Evolutionary conservation across 345 rosid genomes (phyloP).

Genomic region (Dovyalis caffra): DNA sequence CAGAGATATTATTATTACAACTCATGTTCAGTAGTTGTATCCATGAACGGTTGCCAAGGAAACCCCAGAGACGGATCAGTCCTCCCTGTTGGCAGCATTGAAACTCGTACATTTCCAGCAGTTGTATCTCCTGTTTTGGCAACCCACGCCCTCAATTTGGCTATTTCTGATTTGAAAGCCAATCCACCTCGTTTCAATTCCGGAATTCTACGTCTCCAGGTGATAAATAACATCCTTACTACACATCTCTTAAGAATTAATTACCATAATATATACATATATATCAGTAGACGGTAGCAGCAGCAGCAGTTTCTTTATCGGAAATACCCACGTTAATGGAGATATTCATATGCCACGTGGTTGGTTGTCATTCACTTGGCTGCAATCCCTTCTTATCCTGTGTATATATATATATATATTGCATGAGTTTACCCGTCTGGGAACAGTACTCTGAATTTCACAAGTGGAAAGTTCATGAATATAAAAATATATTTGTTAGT

Average conservation of each 20-base stretch:
- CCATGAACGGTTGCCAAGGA: slow-evolving; percentile 79
- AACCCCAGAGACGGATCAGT: slow-evolving; percentile 34
- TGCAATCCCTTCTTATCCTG: neutral
- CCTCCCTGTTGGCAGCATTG: slow-evolving; percentile 50
- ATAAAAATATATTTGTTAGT: no score
- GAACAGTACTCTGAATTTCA: no score
- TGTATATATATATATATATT: no score
- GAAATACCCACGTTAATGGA: no score
- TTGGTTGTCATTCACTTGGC: slow-evolving; percentile 8
- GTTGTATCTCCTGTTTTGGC: slow-evolving; percentile 53
- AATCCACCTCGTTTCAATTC: slow-evolving; percentile 54
- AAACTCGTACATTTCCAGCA: slow-evolving; percentile 49
- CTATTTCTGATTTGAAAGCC: slow-evolving; percentile 43
- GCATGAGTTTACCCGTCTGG: no score
- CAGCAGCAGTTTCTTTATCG: no score
- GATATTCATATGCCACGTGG: slow-evolving; percentile 50
- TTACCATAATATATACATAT: no score
- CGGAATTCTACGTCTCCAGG: slow-evolving; percentile 83
- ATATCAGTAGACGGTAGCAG: neutral
- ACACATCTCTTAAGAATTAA: no score
- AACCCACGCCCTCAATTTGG: slow-evolving; percentile 49
- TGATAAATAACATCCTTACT: no score
- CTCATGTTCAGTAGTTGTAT: slow-evolving; percentile 30
- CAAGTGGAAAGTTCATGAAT: no score
- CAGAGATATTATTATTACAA: slow-evolving; percentile 30